These are phyloP conservation scores for Cyclotella choctawhatcheeana DNA, from an alignment of 108 stramenopile species.

Conservation along the genomic window DNA sequence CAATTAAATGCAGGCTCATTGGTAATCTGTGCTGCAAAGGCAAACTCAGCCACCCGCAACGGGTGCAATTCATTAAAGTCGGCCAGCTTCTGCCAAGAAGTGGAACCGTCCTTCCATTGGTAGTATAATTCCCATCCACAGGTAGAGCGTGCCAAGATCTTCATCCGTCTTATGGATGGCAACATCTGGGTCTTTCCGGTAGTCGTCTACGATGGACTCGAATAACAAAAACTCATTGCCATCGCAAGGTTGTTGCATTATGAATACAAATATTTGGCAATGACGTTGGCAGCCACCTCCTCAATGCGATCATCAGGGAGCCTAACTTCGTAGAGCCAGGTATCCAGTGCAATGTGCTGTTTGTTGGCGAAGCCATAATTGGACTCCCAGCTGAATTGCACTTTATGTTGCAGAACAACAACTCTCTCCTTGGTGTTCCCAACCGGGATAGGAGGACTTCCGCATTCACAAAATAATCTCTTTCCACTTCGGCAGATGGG, in stretches of 20 bases:
- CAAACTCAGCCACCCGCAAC: constrained; percentile 23
- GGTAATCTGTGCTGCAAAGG: not conserved
- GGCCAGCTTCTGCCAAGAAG: constrained; percentile 26
- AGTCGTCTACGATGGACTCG: not conserved
- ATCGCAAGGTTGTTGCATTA: constrained; percentile 41
- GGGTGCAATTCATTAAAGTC: constrained; percentile 28
- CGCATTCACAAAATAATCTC: constrained; percentile 33
- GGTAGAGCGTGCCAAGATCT: constrained; percentile 17
- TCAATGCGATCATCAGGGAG: constrained; percentile 26
- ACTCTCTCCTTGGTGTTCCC: too few species aligned
- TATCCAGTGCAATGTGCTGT: constrained; percentile 27
- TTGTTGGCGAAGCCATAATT: constrained; percentile 18
- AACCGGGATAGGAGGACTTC: constrained; percentile 42
- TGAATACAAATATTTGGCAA: constrained; percentile 8
- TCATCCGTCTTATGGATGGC: not conserved
- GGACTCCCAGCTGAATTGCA: constrained; percentile 42
- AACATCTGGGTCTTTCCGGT: not conserved
- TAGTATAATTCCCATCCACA: constrained; percentile 42
- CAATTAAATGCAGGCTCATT: constrained; percentile 36
- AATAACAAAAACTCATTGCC: not conserved
- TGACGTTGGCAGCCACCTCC: constrained; percentile 24
- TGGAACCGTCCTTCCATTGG: constrained; percentile 44
- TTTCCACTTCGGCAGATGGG: too few species aligned
- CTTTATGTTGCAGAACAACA: constrained; percentile 38
- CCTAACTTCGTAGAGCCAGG: constrained; percentile 24